A percentile compares a stretch with the other conserved stretches of the same genome.
phyloP scores from a whole-genome alignment of 2,329 filamentous ascomycete species.

The Trichoderma breve region DNA sequence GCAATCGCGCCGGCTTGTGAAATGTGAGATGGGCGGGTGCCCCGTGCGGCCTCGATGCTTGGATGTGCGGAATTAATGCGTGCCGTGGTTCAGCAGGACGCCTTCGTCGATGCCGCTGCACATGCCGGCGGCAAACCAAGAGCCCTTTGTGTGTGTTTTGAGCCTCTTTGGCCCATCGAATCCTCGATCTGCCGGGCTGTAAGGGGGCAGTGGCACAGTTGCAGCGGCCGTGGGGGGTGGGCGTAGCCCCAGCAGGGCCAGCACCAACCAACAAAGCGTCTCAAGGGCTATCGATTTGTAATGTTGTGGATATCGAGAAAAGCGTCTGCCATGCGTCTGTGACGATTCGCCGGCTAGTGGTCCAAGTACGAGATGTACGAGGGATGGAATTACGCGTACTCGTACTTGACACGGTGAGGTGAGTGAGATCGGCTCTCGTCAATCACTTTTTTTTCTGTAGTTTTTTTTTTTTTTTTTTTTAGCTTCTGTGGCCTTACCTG shows the following conservation, averaged over 20 bases:
- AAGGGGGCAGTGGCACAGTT: slow-evolving; percentile 9
- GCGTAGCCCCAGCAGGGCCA: slow-evolving; percentile 9
- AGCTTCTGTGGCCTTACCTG: not conserved
- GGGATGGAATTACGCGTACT: not conserved
- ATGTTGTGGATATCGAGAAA: slow-evolving; percentile 9
- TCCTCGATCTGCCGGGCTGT: slow-evolving; percentile 18
- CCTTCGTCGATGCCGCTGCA: slow-evolving; percentile 2
- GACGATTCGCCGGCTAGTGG: slow-evolving; percentile 1
- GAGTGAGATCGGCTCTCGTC: slow-evolving; percentile 16
- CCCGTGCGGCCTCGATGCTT: not conserved
- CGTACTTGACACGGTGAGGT: not conserved
- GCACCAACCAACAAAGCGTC: not conserved
- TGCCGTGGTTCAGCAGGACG: not conserved
- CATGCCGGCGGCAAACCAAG: slow-evolving; percentile 12
- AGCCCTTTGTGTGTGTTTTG: not conserved
- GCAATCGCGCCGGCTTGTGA: not conserved
- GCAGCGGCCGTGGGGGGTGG: slow-evolving; percentile 7
- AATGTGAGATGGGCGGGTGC: not conserved
- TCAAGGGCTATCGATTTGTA: slow-evolving; percentile 16
- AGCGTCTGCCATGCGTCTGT: slow-evolving; percentile 3
- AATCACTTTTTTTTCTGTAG: not conserved
- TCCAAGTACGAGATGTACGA: not conserved
- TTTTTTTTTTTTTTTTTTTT: not conserved
- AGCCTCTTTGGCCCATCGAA: slow-evolving; percentile 12
- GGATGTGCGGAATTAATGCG: not conserved